Evolutionary conservation across 495 filamentous ascomycete species (phyloP), one percentile per base, ranked within the genome.

Genomic region (Sphaerosporella brunnea): DNA sequence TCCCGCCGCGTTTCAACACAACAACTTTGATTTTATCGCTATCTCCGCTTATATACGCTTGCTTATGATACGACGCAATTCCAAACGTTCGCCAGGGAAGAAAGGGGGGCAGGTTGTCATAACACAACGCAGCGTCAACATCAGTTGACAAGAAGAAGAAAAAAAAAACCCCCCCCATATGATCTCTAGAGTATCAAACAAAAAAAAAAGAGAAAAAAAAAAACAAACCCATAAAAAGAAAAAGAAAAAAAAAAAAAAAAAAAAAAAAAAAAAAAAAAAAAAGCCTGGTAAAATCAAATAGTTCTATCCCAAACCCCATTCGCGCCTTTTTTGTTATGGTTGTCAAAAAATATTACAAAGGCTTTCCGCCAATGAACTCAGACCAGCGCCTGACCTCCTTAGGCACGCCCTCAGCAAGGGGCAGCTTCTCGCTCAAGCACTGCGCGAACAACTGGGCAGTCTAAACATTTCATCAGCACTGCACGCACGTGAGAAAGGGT

Each of bases 391-490:
- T 76, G 55, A 97, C 92, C 65, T 97, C 90, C 45, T 72, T 68
- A 34, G 90, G 90, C 43, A 95, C 80, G 36, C 73, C 84, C 68
- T 74, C 82, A 60, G 69, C 72, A 51, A 79, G 73, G 41, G 90
- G 90, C 26, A 96, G 71, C 69, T 95, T 97, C 69, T 82, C 82
- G 66, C 69, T 84, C 83, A 97, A 88, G 69, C 90, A 94, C 63
- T 82, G 79, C 46, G 90, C 86, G 60, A 95, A 96, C 55, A 97
- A 80, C 40, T 85, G 73, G 44, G 90, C 90, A 57, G 90, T 97
- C 90, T 96, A 52, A 21, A 43, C 15, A 24, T 7, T 25, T 43
- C 40, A 42, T 62, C 55, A 62, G 59, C 34, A 50, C 24, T 23
- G 23, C 11, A 16, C 18, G 23, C 5, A 54, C 24, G 25, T 10